Evolutionary conservation across 2,329 filamentous ascomycete species (phyloP).

Genomic region (Kalmusia sp.): DNA sequence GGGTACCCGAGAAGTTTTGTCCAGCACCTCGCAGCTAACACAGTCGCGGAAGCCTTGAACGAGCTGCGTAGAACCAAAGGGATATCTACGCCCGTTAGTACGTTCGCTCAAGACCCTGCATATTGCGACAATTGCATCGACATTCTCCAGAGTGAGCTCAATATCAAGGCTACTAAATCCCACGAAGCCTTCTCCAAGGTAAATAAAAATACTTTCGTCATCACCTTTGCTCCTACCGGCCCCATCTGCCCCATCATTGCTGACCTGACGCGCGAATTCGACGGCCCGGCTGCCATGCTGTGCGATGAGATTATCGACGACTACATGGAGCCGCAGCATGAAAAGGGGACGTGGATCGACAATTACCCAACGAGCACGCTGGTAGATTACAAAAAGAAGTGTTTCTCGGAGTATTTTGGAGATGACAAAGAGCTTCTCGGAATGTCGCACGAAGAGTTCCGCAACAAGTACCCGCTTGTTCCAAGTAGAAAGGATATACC

Average conservation of each 20-base stretch:
- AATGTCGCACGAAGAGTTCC: too few relatives aligned
- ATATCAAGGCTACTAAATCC: background rate
- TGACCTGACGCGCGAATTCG: background rate
- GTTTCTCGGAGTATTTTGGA: background rate
- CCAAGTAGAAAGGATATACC: too few relatives aligned
- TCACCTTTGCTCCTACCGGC: conserved; percentile 3
- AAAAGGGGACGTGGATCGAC: background rate
- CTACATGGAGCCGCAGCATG: background rate
- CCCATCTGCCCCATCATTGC: background rate
- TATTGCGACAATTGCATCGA: conserved; percentile 1
- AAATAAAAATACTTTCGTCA: conserved; percentile 1
- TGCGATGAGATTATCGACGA: conserved; percentile 7
- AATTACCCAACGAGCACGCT: background rate
- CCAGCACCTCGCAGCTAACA: conserved; percentile 7
- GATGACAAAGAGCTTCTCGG: too few relatives aligned
- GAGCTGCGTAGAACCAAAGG: background rate
- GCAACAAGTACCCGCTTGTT: too few relatives aligned
- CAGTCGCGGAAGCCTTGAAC: background rate
- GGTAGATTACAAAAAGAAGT: background rate
- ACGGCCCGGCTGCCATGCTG: conserved; percentile 8
- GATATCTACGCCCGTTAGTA: background rate
- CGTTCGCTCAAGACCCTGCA: conserved; percentile 8
- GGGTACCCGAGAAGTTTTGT: background rate
- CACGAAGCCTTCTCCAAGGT: background rate
- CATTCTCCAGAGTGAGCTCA: background rate